Evolutionary conservation across 2,329 filamentous ascomycete species (phyloP), one percentile per base, ranked within the genome.

Genomic region (Verticillium zaregamsianum): DNA sequence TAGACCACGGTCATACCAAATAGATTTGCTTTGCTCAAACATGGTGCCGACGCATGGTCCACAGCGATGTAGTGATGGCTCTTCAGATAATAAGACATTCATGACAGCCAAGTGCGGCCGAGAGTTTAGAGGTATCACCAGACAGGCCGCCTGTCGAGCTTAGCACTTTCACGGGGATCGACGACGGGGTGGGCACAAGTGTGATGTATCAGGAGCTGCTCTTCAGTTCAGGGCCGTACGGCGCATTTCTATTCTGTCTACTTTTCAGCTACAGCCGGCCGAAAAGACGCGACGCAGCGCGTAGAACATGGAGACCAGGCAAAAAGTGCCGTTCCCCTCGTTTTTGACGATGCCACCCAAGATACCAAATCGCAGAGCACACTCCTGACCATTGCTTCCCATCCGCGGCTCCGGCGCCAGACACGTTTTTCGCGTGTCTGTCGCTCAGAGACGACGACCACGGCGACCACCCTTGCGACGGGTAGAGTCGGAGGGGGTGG

Each of bases 391-490:
- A 23, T 52, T 23, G n/a, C 45, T 52, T 23, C 20, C 45, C 45
- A n/a, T 25, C 8, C 17, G 12, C 45, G 45, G 20, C 45, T 57
- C 55, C 32, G 31, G 12, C 39, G 57, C 25, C 39, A 39, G 25
- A 31, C 37, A 39, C 56, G 11, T 28, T 23, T 28, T 58, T 58
- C 49, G 40, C 33, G 64, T 59, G 66, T 67, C 73, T 79, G 68
- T 77, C 75, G 80, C 82, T 91, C 86, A 99, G 83, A 99, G 91
- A 97, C 95, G 94, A 86, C 95, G 95, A 98, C 95, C 95, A 91
- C 95, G 94, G 84, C 95, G 93, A 97, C 95, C 95, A 86, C 95
- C 95, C 93, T 99, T 99, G 86, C 94, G 93, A 85, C 95, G 92
- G 77, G 95, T 99, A 81, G 92, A 97, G 84, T 99, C 95, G 82